Base-by-base conservation (phyloP, 176 grass and related monocot genomes). In the Typha latifolia region DNA sequence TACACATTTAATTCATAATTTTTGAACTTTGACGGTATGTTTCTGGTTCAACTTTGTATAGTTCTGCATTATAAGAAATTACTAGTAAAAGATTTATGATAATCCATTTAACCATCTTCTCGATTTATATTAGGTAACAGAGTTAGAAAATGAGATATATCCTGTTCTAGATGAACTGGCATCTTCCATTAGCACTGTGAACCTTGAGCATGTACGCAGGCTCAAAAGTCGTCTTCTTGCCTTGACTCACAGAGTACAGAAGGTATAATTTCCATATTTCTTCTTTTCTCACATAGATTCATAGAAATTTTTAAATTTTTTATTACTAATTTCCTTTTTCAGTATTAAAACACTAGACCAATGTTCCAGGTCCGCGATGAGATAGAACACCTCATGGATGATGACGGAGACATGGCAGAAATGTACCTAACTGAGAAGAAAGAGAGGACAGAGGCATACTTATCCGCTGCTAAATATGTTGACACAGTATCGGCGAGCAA, bases 361-460 rank as follows among this genome's bases (percentile, higher is more conserved):
- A 43, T 43, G 31, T 65, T 47, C 31, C 74, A 97, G 88, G 88
- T 97, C 29, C 86, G 88, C 77, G 93, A 97, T 27, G 93, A 97
- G 71, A 91, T 92, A 82, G 93, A 97, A 22, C 85, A 97, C 34
- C 67, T 97, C 71, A 97, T 97, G 93, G 88, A 97, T 19, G 93
- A 97, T 31, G 93, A 97, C 32, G 93, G 85, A 16, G 93, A 97
- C 79, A 97, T 97, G 93, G 93, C 93, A 63, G 93, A 97, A 85
- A 97, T 97, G 93, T 86, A 91, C 82, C 80, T 97, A 47, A 97
- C 93, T 3, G 93, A 97, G 66, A 97, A 97, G 69, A 97, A 86
- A 16, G 64, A 49, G 12, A 86, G 80, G 62, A 79, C 84, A 78
- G 88, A 97, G 79, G 77, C 71, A 66, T 82, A 10, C 9, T 43